Evolutionary conservation across 1,284 basidiomycete genomes (phyloP).

Genomic region (Tilletia caries): DNA sequence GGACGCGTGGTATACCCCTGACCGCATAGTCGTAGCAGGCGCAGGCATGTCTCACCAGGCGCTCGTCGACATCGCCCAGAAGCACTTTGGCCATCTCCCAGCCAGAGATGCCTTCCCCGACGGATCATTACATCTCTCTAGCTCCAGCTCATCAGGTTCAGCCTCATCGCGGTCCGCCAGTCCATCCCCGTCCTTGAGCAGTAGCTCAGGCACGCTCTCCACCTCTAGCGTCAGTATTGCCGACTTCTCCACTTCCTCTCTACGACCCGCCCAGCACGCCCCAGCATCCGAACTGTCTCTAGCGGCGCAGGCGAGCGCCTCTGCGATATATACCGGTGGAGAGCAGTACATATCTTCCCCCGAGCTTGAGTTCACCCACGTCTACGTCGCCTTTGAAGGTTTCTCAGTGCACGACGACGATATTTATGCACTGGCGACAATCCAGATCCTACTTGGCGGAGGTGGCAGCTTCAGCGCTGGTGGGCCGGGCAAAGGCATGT

Average conservation of each 20-base stretch:
- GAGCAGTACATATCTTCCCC: slow-evolving; percentile 63
- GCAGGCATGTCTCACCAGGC: slow-evolving; percentile 86
- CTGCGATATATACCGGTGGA: slow-evolving; percentile 81
- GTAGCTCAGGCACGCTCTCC: slow-evolving; percentile 59
- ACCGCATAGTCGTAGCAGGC: slow-evolving; percentile 89
- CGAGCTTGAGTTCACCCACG: slow-evolving; percentile 79
- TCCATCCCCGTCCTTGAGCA: not conserved
- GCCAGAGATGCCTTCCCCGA: slow-evolving; percentile 4
- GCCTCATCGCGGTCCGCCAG: not conserved
- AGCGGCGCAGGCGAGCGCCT: slow-evolving; percentile 54
- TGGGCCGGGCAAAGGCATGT: slow-evolving; percentile 98
- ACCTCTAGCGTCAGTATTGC: slow-evolving; percentile 46
- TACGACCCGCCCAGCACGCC: slow-evolving; percentile 30
- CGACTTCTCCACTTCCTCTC: slow-evolving; percentile 33
- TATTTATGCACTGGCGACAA: slow-evolving; percentile 87
- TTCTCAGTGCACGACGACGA: slow-evolving; percentile 88
- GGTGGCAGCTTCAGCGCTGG: slow-evolving; percentile 93
- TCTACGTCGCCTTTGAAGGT: slow-evolving; percentile 90
- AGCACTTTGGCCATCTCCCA: slow-evolving; percentile 70
- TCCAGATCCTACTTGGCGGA: slow-evolving; percentile 91
- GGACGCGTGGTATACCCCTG: slow-evolving; percentile 82
- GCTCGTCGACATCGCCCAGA: slow-evolving; percentile 77
- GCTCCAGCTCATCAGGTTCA: slow-evolving; percentile 55
- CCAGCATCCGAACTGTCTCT: slow-evolving; percentile 26
- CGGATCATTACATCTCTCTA: slow-evolving; percentile 24